These are phyloP conservation scores for Daldinia loculata DNA, from an alignment of 495 filamentous ascomycete genomes.

Conservation along the genomic window DNA sequence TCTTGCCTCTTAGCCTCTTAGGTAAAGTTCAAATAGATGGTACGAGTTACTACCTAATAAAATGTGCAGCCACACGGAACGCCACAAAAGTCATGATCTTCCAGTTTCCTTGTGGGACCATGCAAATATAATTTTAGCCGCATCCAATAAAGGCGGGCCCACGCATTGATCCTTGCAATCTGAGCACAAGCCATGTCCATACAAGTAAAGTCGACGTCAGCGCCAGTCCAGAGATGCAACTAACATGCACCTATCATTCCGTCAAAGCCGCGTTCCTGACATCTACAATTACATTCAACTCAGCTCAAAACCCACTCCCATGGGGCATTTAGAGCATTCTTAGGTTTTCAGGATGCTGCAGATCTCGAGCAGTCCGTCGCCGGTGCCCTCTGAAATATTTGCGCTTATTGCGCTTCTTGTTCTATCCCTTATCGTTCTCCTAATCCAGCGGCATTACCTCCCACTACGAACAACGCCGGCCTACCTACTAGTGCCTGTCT, in stretches of 20 bases:
- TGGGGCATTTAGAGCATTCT: constrained; percentile 25
- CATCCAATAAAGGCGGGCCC: background rate
- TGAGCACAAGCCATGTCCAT: constrained; percentile 9
- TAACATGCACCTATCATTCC: constrained; percentile 7
- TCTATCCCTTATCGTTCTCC: constrained; percentile 77
- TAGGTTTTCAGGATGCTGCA: constrained; percentile 45
- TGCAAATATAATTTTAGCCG: constrained; percentile 10
- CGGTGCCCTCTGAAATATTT: constrained; percentile 76
- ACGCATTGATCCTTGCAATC: background rate
- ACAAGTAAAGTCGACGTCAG: constrained; percentile 32
- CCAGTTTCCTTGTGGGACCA: background rate
- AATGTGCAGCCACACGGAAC: constrained; percentile 6
- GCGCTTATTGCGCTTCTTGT: constrained; percentile 72
- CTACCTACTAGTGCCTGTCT: constrained; percentile 90
- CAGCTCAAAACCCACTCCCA: constrained; percentile 5
- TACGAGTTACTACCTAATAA: background rate
- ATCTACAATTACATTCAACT: constrained; percentile 27
- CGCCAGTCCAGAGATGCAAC: constrained; percentile 4
- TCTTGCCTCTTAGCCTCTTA: background rate
- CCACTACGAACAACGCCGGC: constrained; percentile 89
- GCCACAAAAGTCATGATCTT: background rate
- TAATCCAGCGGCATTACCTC: constrained; percentile 87
- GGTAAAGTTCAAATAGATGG: background rate
- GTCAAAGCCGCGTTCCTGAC: constrained; percentile 5
- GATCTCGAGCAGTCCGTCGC: constrained; percentile 49